A percentile compares a stretch with the other conserved stretches of the same genome.
phyloP scores from a whole-genome alignment of 2,329 filamentous ascomycete genomes.

The Mollisiaceae sp. region DNA sequence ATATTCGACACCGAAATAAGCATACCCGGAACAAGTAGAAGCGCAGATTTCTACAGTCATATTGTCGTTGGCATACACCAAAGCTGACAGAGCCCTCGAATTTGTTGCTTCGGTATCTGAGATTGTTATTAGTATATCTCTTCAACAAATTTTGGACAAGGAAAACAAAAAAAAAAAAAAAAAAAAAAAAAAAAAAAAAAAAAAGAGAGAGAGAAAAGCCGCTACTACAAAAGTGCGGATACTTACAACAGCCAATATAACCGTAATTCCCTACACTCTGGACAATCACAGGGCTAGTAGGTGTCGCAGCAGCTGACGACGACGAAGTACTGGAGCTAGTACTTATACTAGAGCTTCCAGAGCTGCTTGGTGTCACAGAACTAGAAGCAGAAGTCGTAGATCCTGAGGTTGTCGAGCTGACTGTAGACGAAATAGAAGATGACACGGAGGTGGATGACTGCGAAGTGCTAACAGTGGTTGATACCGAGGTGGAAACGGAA shows the following conservation, averaged over 20 bases:
- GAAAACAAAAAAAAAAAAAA: no score
- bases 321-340: background rate
- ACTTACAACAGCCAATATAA: slow-evolving; percentile 12
- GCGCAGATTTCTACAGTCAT: slow-evolving; percentile 41
- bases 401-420: background rate
- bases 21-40: slow-evolving; percentile 36
- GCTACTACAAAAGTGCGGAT: no score
- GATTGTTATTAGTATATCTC: background rate
- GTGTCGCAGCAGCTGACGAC: slow-evolving; percentile 10
- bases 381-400: background rate
- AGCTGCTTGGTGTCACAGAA: background rate
- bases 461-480: background rate
- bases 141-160: background rate
- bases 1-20: slow-evolving; percentile 45
- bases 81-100: slow-evolving; percentile 35
- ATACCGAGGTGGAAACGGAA: slow-evolving; percentile 1
- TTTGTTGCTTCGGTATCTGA: slow-evolving; percentile 40
- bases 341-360: background rate
- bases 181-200: no score
- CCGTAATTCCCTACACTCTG: slow-evolving; percentile 20
- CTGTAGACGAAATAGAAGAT: background rate
- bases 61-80: slow-evolving; percentile 30
- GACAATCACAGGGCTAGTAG: slow-evolving; percentile 18
- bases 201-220: no score
- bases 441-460: background rate